Evolutionary conservation across 176 grass and related monocot genomes (phyloP), one percentile per base, ranked within the genome.

Genomic region (Aechmea fasciata): DNA sequence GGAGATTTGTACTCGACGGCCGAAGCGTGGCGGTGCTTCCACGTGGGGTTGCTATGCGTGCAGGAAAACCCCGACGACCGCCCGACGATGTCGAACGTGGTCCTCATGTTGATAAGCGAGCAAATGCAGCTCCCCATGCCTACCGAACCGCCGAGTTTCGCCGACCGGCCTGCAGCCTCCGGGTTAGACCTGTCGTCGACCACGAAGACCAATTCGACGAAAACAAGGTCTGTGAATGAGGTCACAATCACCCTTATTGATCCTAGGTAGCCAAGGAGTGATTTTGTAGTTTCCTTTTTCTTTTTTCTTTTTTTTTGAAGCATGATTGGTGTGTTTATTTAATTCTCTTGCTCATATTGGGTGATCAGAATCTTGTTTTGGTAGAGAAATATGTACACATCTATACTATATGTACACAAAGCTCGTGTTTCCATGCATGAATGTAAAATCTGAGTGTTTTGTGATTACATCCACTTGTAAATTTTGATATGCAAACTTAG

Each of bases 41-140:
- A 93, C 64, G 69, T 81, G 20, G 94, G 82, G 22, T 47, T 99
- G 48, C 84, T 93, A n/a, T 99, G 94, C 65, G 82, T 93, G 74
- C 89, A 99, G 78, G 94, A 89, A 73, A 73, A 66, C 75, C 77
- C 84, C 0, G 87, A 99, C 11, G 84, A 85, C 11, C 88, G 94
- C 15, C 94, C 89, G 1, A 90, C 82, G 75, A 93, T 99, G 84
- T 99, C 90, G 29, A 75, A 3, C 48, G 94, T 78, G 1, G 50
- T 90, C 63, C 79, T 93, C 50, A 90, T 93, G 94, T 71, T 99
- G 41, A 85, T 79, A 63, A 90, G 84, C 78, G 84, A 90, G 50
- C 81, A 81, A 15, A 75, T 57, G 66, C 77, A 69, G 65, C 75
- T 86, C 50, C 74, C 84, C 24, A 50, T 61, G 50, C 89, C 87